These are phyloP conservation scores for Incumbomyces lentus DNA, from an alignment of 2,329 filamentous ascomycete genomes.

Conservation along the genomic window DNA sequence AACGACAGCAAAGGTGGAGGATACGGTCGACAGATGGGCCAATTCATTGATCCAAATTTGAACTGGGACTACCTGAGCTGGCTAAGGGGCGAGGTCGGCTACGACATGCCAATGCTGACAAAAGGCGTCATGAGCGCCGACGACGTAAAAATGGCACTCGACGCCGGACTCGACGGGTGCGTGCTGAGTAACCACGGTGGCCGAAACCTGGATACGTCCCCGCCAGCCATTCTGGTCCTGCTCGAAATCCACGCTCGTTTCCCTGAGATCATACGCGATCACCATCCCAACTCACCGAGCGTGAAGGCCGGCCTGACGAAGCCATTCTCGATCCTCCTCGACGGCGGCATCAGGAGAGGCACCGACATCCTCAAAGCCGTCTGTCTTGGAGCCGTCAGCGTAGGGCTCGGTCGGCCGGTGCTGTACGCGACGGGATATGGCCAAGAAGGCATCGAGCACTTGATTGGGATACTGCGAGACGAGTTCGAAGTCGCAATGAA, in stretches of 20 bases:
- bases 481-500: constrained; percentile 41
- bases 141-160: constrained; percentile 44
- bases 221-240: constrained; percentile 41
- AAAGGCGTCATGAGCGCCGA: constrained; percentile 50
- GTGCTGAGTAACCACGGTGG: constrained; percentile 51
- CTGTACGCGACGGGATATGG: constrained; percentile 46
- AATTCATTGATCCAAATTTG: constrained; percentile 44
- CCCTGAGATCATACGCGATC: constrained; percentile 40
- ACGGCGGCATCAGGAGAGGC: constrained; percentile 45
- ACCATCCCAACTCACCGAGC: constrained; percentile 13
- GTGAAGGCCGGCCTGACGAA: constrained; percentile 12
- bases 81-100: constrained; percentile 35
- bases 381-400: constrained; percentile 44
- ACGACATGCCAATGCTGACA: constrained; percentile 43
- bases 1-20: constrained; percentile 47
- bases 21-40: constrained; percentile 43
- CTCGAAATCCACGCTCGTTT: constrained; percentile 43
- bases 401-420: constrained; percentile 44
- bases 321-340: constrained; percentile 41
- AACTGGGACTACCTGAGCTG: constrained; percentile 46
- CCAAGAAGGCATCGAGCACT: constrained; percentile 44
- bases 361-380: constrained; percentile 47
- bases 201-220: constrained; percentile 44
- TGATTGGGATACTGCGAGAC: constrained; percentile 42
- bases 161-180: constrained; percentile 44